phyloP scores from a whole-genome alignment of 176 grass and related monocot species.

The Canna indica region DNA sequence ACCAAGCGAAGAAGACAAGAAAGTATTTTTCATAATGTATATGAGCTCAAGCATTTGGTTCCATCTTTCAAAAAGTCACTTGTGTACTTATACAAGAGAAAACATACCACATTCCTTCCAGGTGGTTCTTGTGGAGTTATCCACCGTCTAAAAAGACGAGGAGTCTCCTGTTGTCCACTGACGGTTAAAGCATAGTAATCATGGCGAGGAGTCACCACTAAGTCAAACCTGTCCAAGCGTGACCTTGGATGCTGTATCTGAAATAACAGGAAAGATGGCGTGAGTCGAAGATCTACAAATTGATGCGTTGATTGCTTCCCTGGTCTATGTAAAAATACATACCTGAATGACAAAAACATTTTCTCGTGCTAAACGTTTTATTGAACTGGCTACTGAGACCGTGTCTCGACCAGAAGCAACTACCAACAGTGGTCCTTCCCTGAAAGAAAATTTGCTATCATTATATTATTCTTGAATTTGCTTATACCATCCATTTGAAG shows the following conservation, averaged over 20 bases:
- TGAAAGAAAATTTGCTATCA: conserved; percentile 30
- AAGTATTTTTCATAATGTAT: neutral
- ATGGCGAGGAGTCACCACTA: conserved; percentile 82
- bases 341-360: conserved; percentile 96
- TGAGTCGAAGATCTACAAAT: neutral
- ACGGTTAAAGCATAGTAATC: conserved; percentile 84
- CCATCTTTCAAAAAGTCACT: neutral
- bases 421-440: conserved; percentile 74
- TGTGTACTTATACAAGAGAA: neutral
- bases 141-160: conserved; percentile 56
- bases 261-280: conserved; percentile 18
- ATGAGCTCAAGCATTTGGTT: too few species aligned
- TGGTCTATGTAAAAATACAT: neutral
- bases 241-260: conserved; percentile 90
- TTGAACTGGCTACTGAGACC: conserved; percentile 68
- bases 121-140: conserved; percentile 71
- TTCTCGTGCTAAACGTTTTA: conserved; percentile 56
- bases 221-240: conserved; percentile 71
- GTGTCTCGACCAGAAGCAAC: conserved; percentile 85
- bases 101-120: conserved; percentile 66
- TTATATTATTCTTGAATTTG: conserved; percentile 7
- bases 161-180: conserved; percentile 61
- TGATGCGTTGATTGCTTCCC: neutral
- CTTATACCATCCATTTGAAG: conserved; percentile 10
- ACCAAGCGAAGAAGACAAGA: neutral